These are phyloP conservation scores for Fusarium succisae DNA, from an alignment of 2,329 filamentous ascomycete genomes.

Conservation along the genomic window DNA sequence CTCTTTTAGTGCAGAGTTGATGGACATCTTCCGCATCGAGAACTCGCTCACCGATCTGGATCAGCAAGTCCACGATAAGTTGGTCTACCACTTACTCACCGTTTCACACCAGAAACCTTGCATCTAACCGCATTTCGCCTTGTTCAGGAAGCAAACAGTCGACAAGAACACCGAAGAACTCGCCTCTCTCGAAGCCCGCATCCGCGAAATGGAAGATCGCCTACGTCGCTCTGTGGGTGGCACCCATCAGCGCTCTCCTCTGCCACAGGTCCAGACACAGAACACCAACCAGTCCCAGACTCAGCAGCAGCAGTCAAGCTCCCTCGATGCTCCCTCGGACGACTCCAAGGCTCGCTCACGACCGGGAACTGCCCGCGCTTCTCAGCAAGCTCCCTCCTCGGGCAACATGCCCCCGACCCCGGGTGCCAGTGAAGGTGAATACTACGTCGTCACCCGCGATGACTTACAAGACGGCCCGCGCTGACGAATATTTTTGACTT, in stretches of 20 bases:
- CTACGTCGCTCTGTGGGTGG: slow-evolving; percentile 58
- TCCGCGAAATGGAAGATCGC: slow-evolving; percentile 85
- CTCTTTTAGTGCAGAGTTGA: slow-evolving; percentile 85
- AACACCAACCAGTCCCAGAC: slow-evolving; percentile 28
- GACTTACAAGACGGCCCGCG: slow-evolving; percentile 44
- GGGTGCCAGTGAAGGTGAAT: slow-evolving; percentile 71
- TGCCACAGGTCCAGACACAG: slow-evolving; percentile 25
- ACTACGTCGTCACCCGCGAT: slow-evolving; percentile 51
- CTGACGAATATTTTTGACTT: slow-evolving; percentile 44
- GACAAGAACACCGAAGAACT: slow-evolving; percentile 80
- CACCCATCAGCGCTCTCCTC: slow-evolving; percentile 27
- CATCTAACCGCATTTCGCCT: slow-evolving; percentile 23
- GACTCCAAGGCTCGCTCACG: slow-evolving; percentile 57
- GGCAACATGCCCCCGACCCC: slow-evolving; percentile 70
- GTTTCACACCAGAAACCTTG: background rate
- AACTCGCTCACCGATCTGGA: slow-evolving; percentile 78
- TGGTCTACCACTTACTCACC: slow-evolving; percentile 48
- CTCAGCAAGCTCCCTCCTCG: slow-evolving; percentile 60
- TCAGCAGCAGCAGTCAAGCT: slow-evolving; percentile 24
- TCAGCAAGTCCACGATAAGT: slow-evolving; percentile 84
- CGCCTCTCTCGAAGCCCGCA: slow-evolving; percentile 82
- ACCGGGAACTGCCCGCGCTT: slow-evolving; percentile 63
- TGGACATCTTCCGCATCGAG: slow-evolving; percentile 90
- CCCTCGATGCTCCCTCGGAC: slow-evolving; percentile 38
- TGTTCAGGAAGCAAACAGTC: slow-evolving; percentile 79